phyloP scores from a whole-genome alignment of 345 rosid genomes.

The Populus simonii region DNA sequence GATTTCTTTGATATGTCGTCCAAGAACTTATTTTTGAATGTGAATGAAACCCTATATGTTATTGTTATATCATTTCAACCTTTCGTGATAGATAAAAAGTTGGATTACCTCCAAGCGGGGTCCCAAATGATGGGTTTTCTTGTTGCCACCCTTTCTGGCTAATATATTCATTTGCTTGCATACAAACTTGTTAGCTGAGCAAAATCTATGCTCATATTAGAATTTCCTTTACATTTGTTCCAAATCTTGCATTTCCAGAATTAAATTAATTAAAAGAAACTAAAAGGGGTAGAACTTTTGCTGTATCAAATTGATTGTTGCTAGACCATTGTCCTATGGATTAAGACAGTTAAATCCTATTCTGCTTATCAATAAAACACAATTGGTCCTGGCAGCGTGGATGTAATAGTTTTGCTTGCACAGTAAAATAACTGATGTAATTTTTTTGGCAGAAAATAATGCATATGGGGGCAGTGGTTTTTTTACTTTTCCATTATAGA shows the following conservation, averaged over 20 bases:
- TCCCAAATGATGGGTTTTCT: background rate
- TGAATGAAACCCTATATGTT: slow-evolving; percentile 16
- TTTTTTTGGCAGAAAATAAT: too few species aligned
- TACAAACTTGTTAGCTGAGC: background rate
- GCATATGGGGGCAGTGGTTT: too few species aligned
- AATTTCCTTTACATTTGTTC: background rate
- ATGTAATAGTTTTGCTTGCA: too few species aligned
- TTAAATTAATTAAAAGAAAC: background rate
- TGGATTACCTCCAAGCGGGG: background rate
- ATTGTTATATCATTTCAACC: slow-evolving; percentile 8
- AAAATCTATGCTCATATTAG: background rate
- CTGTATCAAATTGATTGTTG: too few species aligned
- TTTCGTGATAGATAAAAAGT: background rate
- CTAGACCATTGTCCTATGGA: too few species aligned
- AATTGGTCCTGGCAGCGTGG: too few species aligned
- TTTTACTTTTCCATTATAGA: too few species aligned
- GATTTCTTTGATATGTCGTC: slow-evolving; percentile 17
- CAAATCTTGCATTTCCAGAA: background rate
- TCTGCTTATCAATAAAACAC: too few species aligned
- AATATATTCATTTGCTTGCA: background rate
- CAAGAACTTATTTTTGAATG: slow-evolving; percentile 11
- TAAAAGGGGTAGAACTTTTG: too few species aligned
- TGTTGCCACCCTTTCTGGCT: background rate
- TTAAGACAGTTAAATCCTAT: too few species aligned
- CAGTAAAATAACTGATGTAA: too few species aligned